Evolutionary conservation across 768 basidiomycete species (phyloP), one percentile per base, ranked within the genome.

Genomic region (Mycena capillaripes): DNA sequence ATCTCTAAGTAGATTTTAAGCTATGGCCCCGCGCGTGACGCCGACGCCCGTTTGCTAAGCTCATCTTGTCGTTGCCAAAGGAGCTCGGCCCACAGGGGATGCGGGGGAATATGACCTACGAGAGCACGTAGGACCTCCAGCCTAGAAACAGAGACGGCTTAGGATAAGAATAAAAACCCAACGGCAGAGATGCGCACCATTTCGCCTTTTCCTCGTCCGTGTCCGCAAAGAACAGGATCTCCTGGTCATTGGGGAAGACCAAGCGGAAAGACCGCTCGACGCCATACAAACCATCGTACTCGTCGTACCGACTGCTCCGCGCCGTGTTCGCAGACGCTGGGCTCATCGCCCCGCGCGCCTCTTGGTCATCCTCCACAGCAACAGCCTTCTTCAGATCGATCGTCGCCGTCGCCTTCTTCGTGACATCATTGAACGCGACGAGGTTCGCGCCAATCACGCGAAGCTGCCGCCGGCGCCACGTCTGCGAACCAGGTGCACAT

Each of bases 1-100:
- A 62, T 63, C 59, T 72, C 56, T 58, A 58, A 69, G 25, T 59
- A 21, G 17, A 56, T 48, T 71, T 69, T 61, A 27, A 42, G 52
- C 66, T 72, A 69, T 44, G 66, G 63, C n/a, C 58, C 53, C 17
- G 69, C 50, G 29, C 78, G 73, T 57, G 77, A 68, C 70, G 77
- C 77, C 34, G 77, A 68, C 70, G 77, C 77, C 34, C 80, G 82
- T 69, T 85, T 86, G 30, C 80, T 66, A 27, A 84, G 75, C 61
- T 90, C 89, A 66, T 89, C 87, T 76, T 95, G 94, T 56, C 91
- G 89, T 79, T 96, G 93, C 94, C 95, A 95, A 46, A 96, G 81
- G 44, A 97, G 84, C 83, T 97, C 97, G 3, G 93, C 97, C 97
- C 97, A 98, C 16, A 98, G 84, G 3, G 95, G 95, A 80, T 97